Base-by-base conservation (phyloP, 805 yeast genomes). In the Ogataea nitratoaversa region DNA sequence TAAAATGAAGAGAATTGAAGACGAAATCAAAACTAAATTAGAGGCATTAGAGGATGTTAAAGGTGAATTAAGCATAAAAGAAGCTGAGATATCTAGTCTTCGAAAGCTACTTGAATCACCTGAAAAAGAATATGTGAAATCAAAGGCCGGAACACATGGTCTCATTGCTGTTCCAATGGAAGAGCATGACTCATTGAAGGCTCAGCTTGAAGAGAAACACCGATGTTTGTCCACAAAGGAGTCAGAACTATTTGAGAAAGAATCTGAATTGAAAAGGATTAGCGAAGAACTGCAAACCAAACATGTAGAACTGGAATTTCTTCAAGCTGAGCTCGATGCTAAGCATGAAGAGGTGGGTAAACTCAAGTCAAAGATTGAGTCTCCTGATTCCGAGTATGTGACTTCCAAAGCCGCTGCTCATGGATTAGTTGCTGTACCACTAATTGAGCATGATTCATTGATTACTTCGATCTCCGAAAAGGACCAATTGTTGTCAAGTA, bases 301-400 rank as follows among this genome's bases (percentile, higher is more conserved):
- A 20, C 3, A 14, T 16, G 37, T 22, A 14, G 35, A 36, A 12
- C 29, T 31, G 36, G 25, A 36, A 22, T 2, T 20, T 19, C 35
- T 11, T 23, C 34, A 20, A n/a, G 34, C 16, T 13, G 42, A 35
- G 22, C 23, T 30, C n/a, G 32, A 32, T 19, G 17, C 24, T 14
- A 34, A 40, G 5, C 13, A 32, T 17, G 47, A 44, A 6, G 44
- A 48, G 24, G 30, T 52, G 5, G 34, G 42, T 5, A 28, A 38
- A 1, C 24, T 47, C 41, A 46, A 51, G 13, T 23, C 23, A 5
- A 41, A 43, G 33, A 11, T 56, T 24, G 50, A 46, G 5, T 43
- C 44, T n/a, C 73, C 75, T 8, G 48, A 63, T 3, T 45, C 56
- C 8, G 65, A 56, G 5, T 56, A 53, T 34, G 40, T 66, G 23